Base-by-base conservation (phyloP, 169 alveolate species). In the Eimeria sp. region DNA sequence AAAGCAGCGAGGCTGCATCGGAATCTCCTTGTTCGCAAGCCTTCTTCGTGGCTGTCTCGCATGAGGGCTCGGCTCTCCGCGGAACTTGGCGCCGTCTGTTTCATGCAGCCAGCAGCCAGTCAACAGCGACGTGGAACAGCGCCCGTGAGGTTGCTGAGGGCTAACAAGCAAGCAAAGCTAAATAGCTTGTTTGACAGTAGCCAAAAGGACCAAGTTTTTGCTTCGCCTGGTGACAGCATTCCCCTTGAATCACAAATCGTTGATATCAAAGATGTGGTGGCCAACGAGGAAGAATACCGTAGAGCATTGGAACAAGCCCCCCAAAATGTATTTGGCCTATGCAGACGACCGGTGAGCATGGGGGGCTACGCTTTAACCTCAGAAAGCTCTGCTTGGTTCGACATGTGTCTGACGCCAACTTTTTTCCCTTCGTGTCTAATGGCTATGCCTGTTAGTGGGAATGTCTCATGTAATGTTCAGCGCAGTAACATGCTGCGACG, bases 81-180 rank as follows among this genome's bases (percentile, higher is more conserved):
- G 49, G 72, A 54, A 20, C 51, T 82, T 11, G 90, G 90, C 73
- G 58, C 90, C 90, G 90, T 82, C 30, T 82, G 90, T 82, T 82
- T 82, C 63, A 82, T 82, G 90, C 90, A 82, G 30, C 90, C 90
- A 54, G 43, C 90, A 10, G 49, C 63, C 45, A 51, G 22, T 82
- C 72, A 51, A 22, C 65, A 34, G 51, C 90, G 4, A 6, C 67
- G 72, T 27, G 90, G 54, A n/a, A 18, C 57, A 25, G 72, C 25
- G 90, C 13, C 58, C n/a, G 72, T 82, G 72, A 40, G 70, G 43
- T n/a, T 82, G 72, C 34, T 82, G 70, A 82, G 90, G 43, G 27
- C 13, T 14, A 72, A 82, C 72, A 82, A 82, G 30, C 90, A 82
- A 30, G 90, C 90, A n/a, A 45, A 27, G 63, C 51, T 82, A 34